Percentiles rank a stretch among this genome's conserved stretches.
Conservation (phyloP, 2,329 filamentous ascomycete species). For the Amauroascus verrucosus region DNA sequence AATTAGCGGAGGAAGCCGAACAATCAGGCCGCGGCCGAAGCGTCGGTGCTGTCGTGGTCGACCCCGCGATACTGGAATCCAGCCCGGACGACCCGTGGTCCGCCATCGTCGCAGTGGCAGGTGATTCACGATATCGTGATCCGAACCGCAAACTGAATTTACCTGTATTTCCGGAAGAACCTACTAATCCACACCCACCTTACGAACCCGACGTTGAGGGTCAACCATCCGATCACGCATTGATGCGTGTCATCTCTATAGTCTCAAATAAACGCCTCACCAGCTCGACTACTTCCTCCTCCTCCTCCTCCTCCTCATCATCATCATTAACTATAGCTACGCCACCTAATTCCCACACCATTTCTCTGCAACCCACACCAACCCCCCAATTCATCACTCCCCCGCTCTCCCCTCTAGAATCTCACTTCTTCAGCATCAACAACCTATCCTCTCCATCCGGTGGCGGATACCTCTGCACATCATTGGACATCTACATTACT, state of each 20-base stretch:
- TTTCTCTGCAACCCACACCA: not conserved
- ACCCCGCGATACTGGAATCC: slow-evolving; percentile 28
- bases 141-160: not conserved
- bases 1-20: slow-evolving; percentile 32
- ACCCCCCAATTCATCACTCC: not conserved
- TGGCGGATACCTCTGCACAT: slow-evolving; percentile 87
- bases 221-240: slow-evolving; percentile 37
- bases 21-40: slow-evolving; percentile 29
- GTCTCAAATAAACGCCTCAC: slow-evolving; percentile 33
- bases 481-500: slow-evolving; percentile 84
- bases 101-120: slow-evolving; percentile 36
- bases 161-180: not conserved
- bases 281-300: no score
- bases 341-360: slow-evolving; percentile 1
- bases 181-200: not conserved
- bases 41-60: slow-evolving; percentile 38
- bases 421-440: slow-evolving; percentile 49
- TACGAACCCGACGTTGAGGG: slow-evolving; percentile 33
- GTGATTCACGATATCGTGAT: slow-evolving; percentile 32
- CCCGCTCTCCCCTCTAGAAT: slow-evolving; percentile 23
- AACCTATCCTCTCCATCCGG: slow-evolving; percentile 61
- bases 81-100: slow-evolving; percentile 27
- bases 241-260: slow-evolving; percentile 38
- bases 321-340: slow-evolving; percentile 13
- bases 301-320: no score